These are phyloP conservation scores for Penicillium sp. DNA, from an alignment of 2,329 filamentous ascomycete species.

Conservation along the genomic window DNA sequence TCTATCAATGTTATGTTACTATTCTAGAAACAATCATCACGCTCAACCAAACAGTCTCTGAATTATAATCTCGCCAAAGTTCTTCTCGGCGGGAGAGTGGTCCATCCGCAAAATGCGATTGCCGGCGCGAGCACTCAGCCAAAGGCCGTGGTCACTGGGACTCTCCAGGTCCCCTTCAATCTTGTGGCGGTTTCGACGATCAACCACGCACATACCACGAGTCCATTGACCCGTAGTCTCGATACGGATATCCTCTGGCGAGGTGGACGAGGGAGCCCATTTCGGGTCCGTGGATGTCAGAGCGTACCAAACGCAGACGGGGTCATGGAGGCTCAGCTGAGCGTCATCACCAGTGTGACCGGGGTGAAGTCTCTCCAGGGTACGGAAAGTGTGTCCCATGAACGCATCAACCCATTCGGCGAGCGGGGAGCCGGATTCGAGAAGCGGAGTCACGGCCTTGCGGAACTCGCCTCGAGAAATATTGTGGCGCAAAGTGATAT, in stretches of 20 bases:
- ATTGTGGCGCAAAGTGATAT: constrained; percentile 69
- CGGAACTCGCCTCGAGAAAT: constrained; percentile 60
- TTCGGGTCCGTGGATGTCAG: constrained; percentile 47
- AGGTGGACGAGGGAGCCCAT: constrained; percentile 47
- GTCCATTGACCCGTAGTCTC: constrained; percentile 95
- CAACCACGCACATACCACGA: constrained; percentile 80
- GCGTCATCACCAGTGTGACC: constrained; percentile 48
- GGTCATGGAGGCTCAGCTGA: constrained; percentile 68
- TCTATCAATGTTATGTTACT: neutral
- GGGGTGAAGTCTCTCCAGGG: constrained; percentile 60
- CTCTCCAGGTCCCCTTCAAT: constrained; percentile 51
- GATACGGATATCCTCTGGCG: constrained; percentile 75
- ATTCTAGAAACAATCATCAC: neutral
- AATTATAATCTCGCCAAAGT: constrained; percentile 64
- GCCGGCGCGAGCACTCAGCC: constrained; percentile 68
- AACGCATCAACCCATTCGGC: constrained; percentile 70
- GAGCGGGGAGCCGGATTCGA: constrained; percentile 64
- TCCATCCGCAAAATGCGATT: constrained; percentile 77
- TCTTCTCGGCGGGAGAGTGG: constrained; percentile 60
- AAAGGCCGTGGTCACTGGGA: constrained; percentile 67
- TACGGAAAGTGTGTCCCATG: constrained; percentile 64
- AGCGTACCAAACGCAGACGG: constrained; percentile 74
- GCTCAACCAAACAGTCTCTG: constrained; percentile 13
- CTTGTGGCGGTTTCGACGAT: constrained; percentile 56
- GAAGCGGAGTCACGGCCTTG: constrained; percentile 51